Conservation (phyloP, 2,329 filamentous ascomycete species). For the Talaromyces rugulosus region DNA sequence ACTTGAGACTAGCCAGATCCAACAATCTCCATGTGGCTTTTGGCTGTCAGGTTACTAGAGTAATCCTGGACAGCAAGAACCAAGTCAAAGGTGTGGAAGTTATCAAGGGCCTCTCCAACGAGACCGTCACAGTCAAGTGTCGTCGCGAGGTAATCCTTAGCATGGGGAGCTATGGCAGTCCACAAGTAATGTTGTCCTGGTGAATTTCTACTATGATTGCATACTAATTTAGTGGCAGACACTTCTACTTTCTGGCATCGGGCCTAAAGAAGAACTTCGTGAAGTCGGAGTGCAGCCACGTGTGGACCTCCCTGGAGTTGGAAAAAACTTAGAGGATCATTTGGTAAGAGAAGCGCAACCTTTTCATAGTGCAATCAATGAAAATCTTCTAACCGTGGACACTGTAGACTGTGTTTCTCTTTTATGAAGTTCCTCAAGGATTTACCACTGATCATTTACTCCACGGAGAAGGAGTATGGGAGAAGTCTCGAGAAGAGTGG, state of each 20-base stretch:
- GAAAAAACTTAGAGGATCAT: conserved; percentile 48
- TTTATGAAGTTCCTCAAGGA: conserved; percentile 54
- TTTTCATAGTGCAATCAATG: not conserved
- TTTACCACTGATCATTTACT: conserved; percentile 56
- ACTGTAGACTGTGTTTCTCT: conserved; percentile 53
- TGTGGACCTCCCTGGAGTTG: conserved; percentile 42
- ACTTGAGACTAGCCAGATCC: not conserved
- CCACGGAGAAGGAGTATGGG: conserved; percentile 52
- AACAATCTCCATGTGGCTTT: not conserved
- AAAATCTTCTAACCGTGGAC: not conserved
- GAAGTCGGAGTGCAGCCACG: conserved; percentile 37
- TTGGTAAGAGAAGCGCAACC: conserved; percentile 27
- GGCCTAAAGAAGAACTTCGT: conserved; percentile 40
- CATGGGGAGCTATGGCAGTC: conserved; percentile 51
- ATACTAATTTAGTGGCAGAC: not conserved
- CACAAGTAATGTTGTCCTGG: conserved; percentile 36
- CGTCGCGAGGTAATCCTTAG: conserved; percentile 24
- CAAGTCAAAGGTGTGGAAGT: not conserved
- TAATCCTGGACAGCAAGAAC: not conserved
- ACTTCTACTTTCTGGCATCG: conserved; percentile 61
- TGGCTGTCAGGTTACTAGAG: not conserved
- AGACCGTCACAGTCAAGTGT: not conserved
- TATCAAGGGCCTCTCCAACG: not conserved
- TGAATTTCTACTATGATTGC: not conserved
- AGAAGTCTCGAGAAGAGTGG: conserved; percentile 31